Conservation (phyloP, 768 basidiomycete genomes). For the Tylopilus cervinicoccineus region DNA sequence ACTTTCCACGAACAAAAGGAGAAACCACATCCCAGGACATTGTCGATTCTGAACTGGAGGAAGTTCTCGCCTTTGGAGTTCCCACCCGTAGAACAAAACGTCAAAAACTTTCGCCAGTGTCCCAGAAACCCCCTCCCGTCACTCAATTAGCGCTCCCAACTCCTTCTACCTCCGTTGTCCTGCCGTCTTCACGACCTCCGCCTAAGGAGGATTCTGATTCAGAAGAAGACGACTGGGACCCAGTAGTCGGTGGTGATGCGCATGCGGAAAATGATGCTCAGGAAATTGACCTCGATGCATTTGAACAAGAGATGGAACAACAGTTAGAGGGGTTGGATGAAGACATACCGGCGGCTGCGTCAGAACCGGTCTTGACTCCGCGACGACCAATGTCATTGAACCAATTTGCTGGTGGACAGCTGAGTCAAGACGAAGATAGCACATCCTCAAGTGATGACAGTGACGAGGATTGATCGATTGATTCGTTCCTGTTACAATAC, state of each 20-base stretch:
- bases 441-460: conserved; percentile 53
- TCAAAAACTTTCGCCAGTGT: conserved; percentile 19
- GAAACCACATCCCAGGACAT: conserved; percentile 16
- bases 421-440: conserved; percentile 43
- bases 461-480: conserved; percentile 46
- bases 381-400: conserved; percentile 48
- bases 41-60: conserved; percentile 36
- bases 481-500: conserved; percentile 5
- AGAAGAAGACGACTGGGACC: conserved; percentile 54
- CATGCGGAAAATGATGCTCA: conserved; percentile 26
- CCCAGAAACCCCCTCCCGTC: conserved; percentile 9
- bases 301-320: conserved; percentile 34
- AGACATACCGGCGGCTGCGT: conserved; percentile 46
- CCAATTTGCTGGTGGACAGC: conserved; percentile 42
- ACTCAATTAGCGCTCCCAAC: conserved; percentile 39
- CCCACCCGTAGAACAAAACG: conserved; percentile 40
- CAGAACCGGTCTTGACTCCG: conserved; percentile 30
- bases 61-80: conserved; percentile 46
- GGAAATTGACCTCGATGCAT: conserved; percentile 35
- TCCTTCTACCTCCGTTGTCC: conserved; percentile 26
- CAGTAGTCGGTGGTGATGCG: conserved; percentile 31
- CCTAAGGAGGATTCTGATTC: conserved; percentile 36
- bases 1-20: conserved; percentile 18
- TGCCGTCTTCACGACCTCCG: conserved; percentile 28
- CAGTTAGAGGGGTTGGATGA: conserved; percentile 42